Conservation (phyloP, 2,329 filamentous ascomycete genomes). For the Nothophaeocryptopus gaeumannii region DNA sequence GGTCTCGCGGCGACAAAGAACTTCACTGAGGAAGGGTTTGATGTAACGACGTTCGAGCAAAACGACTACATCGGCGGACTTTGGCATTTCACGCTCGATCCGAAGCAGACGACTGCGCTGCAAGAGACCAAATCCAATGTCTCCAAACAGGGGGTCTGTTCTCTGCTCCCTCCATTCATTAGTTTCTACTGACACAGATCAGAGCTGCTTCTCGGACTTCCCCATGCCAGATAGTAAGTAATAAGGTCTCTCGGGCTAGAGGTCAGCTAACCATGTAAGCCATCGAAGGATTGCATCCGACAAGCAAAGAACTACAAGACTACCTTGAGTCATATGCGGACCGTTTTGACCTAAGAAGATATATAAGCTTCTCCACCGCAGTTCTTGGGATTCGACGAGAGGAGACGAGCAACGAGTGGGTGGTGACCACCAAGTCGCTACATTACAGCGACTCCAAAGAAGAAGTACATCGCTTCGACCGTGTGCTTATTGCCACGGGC, state of each 20-base stretch:
- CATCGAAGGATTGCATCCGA: no score
- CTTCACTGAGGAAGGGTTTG: constrained; percentile 43
- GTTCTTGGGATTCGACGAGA: no score
- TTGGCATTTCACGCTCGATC: constrained; percentile 41
- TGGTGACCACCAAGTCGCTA: constrained; percentile 30
- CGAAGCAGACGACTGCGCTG: constrained; percentile 31
- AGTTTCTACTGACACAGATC: constrained; percentile 12
- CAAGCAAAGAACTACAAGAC: no score
- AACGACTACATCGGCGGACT: constrained; percentile 41
- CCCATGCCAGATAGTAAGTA: no score
- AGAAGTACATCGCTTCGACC: constrained; percentile 34
- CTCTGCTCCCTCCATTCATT: neutral
- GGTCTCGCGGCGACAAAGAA: constrained; percentile 32
- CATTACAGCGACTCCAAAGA: constrained; percentile 26
- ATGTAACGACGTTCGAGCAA: constrained; percentile 39
- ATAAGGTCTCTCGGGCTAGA: no score
- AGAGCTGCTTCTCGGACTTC: no score
- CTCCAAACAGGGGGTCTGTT: neutral
- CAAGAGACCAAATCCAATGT: constrained; percentile 30
- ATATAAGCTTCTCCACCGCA: constrained; percentile 24
- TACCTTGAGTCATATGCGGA: constrained; percentile 43
- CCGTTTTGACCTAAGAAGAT: constrained; percentile 37
- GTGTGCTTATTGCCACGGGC: constrained; percentile 35
- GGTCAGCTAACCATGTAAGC: no score
- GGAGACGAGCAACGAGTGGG: constrained; percentile 30